Evolutionary conservation across 2,329 filamentous ascomycete species (phyloP), one percentile per base, ranked within the genome.

Genomic region (Thermochaetoides dissita): DNA sequence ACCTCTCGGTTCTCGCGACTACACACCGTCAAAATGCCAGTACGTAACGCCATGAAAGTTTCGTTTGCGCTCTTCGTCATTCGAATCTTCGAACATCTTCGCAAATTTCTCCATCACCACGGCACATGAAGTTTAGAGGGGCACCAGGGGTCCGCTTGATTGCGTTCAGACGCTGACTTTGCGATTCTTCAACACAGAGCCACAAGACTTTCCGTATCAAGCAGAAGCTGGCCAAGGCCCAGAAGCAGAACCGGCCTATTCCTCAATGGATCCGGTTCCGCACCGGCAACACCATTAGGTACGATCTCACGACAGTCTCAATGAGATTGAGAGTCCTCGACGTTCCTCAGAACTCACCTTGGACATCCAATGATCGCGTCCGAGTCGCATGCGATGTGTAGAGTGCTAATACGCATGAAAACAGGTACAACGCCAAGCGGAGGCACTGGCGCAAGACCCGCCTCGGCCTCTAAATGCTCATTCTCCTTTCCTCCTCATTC

Each of bases 141-240:
- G 30, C 30, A n/a, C 38, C 32, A n/a, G 41, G 30, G 29, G 34
- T 10, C 30, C 24, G 12, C 7, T 34, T 38, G 32, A 41, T 39
- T 10, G 28, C 10, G 28, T 8, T 12, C 46, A 45, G 43, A 54
- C 33, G 51, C 54, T 51, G 49, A 53, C 32, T 37, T 33, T 34
- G 39, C 33, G 45, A 36, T 45, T 41, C 40, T 30, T 35, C 44
- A 49, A 65, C 68, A 24, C 17, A 96, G 89, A 89, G 83, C 82
- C 87, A 98, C 77, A 98, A 98, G 83, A 85, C 88, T 67, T 98
- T 98, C 87, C 84, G 88, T 69, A 95, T 88, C 73, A 98, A 98
- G 88, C 84, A 93, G 73, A 98, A 98, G 91, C 87, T 98, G 76
- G 91, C 91, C 67, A 95, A 89, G 79, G 91, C 91, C 67, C 89